Conservation (phyloP, 1,284 basidiomycete species). For the Ustilago vetiveriae region DNA sequence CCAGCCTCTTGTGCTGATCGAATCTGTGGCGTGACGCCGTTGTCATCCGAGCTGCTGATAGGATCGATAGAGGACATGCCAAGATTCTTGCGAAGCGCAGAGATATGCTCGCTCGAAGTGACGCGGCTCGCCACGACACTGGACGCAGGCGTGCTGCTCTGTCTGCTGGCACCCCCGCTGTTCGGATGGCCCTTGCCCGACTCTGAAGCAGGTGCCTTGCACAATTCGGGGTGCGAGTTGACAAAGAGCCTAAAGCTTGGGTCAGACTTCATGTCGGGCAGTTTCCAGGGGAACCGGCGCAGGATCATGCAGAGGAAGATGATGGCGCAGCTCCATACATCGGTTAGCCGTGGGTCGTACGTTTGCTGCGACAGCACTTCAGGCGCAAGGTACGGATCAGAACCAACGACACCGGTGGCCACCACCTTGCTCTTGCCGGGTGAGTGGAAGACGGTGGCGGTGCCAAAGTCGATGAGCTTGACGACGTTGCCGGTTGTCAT, state of each 20-base stretch:
- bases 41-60: slow-evolving; percentile 21
- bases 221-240: slow-evolving; percentile 87
- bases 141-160: slow-evolving; percentile 26
- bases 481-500: slow-evolving; percentile 93
- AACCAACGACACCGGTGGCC: slow-evolving; percentile 92
- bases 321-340: slow-evolving; percentile 98
- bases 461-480: slow-evolving; percentile 99
- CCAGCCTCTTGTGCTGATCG: slow-evolving; percentile 59
- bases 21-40: slow-evolving; percentile 39
- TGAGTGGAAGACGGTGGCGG: slow-evolving; percentile 98
- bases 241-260: slow-evolving; percentile 91
- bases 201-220: slow-evolving; percentile 60
- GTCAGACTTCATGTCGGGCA: slow-evolving; percentile 93
- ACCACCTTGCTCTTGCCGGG: slow-evolving; percentile 74
- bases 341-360: slow-evolving; percentile 96
- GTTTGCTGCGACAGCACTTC: slow-evolving; percentile 83
- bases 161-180: slow-evolving; percentile 28
- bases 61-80: slow-evolving; percentile 32
- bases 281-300: slow-evolving; percentile 97
- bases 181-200: slow-evolving; percentile 4
- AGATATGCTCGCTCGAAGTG: slow-evolving; percentile 36
- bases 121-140: slow-evolving; percentile 43
- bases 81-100: slow-evolving; percentile 32
- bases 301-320: slow-evolving; percentile 99
- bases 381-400: slow-evolving; percentile 96